Evolutionary conservation across 2,329 filamentous ascomycete species (phyloP), one percentile per base, ranked within the genome.

Genomic region (Rhexocercosporidium sp.): DNA sequence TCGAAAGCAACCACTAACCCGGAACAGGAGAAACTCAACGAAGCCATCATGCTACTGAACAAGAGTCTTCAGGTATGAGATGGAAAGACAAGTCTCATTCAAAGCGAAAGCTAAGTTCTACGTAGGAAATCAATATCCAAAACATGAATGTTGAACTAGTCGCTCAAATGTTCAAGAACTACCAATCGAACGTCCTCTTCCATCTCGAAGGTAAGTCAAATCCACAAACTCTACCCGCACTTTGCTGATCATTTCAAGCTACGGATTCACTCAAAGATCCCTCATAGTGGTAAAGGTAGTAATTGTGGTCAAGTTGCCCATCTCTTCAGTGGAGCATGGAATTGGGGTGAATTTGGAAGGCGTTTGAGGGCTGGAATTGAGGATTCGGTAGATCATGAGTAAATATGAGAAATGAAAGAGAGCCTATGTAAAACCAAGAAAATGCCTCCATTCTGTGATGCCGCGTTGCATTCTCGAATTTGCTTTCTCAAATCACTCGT

Each of bases 81-180:
- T 56, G 3, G 14, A 53, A 47, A 54, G 11, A 54, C 41, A 1
- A 6, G 8, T 27, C 27, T 39, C 6, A 22, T 34, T 44, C 62
- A 66, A 12, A 59, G 44, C 14, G 29, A 4, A 34, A 27, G 37
- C 41, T 67, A 37, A 71, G n/a, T 25, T 16, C 39, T 65, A 6
- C 74, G 97, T 6, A 68, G 92, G 95, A 98, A 73, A 97, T 98
- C 85, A 98, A 98, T 77, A 90, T 97, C 65, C 92, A 97, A 76
- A 99, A 98, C 79, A 97, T 98, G 94, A 97, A 99, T 77, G 93
- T 97, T 41, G 96, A 98, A 81, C 86, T 98, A 2, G 96, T 98
- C 5, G 94, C 95, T 0, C 95, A 98, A 78, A 99, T 99, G 96
- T 99, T 98, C 85, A 97, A 98, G 83, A 99, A 98, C 81, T 99